phyloP scores from a whole-genome alignment of 352 stramenopile genomes.

The Phytopythium oedochilum region DNA sequence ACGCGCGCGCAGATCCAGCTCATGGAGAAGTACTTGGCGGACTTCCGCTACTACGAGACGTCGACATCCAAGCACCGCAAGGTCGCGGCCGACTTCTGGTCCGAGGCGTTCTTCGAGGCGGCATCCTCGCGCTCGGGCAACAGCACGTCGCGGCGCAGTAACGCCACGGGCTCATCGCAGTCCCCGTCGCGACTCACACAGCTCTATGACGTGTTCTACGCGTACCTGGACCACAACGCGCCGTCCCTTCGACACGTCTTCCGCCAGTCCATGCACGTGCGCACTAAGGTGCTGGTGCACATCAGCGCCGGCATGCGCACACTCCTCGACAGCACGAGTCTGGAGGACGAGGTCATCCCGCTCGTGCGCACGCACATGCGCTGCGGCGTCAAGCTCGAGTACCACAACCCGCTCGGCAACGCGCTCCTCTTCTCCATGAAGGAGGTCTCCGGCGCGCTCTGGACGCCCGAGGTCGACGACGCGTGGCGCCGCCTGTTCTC shows the following conservation, averaged over 20 bases:
- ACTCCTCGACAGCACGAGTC: constrained; percentile 32
- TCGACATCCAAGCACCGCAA: constrained; percentile 27
- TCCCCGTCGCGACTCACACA: constrained; percentile 15
- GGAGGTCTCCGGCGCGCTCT: constrained; percentile 27
- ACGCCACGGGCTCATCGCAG: constrained; percentile 9
- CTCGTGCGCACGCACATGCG: constrained; percentile 73
- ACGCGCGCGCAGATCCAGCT: constrained; percentile 22
- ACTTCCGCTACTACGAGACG: constrained; percentile 33
- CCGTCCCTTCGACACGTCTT: constrained; percentile 43
- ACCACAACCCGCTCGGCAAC: constrained; percentile 87
- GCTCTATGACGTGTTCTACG: constrained; percentile 48
- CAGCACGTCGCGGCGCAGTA: neutral
- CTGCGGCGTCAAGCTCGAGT: constrained; percentile 79
- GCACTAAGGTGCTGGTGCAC: constrained; percentile 86
- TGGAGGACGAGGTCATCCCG: constrained; percentile 64
- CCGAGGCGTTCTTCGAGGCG: constrained; percentile 30
- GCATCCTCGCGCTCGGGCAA: constrained; percentile 12
- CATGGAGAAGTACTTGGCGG: constrained; percentile 26
- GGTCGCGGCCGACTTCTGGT: constrained; percentile 28
- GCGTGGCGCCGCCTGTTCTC: constrained; percentile 36
- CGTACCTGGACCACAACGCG: constrained; percentile 36
- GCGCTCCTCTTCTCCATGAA: constrained; percentile 82
- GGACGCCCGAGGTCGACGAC: constrained; percentile 33
- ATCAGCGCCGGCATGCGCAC: constrained; percentile 65
- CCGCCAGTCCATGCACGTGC: constrained; percentile 43